Evolutionary conservation across 495 filamentous ascomycete genomes (phyloP).

Genomic region (Xylaria intraflava): DNA sequence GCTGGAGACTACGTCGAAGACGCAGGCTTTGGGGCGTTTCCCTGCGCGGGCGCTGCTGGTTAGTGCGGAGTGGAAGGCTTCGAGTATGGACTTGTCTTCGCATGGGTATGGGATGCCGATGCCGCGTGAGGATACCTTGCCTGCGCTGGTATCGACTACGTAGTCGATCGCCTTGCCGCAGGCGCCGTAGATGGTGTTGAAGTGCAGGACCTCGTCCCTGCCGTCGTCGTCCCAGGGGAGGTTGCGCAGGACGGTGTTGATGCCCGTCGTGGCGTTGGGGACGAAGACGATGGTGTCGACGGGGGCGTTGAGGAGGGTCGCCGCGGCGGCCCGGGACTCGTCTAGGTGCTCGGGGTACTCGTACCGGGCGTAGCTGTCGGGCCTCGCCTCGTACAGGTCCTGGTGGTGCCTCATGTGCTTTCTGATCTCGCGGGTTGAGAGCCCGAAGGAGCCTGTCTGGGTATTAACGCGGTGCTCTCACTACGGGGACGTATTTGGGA

Average conservation of each 20-base stretch:
- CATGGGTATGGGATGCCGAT: constrained; percentile 48
- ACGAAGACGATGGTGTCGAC: constrained; percentile 65
- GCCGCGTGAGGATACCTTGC: constrained; percentile 28
- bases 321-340: constrained; percentile 56
- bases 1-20: constrained; percentile 71
- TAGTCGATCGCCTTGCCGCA: constrained; percentile 66
- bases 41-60: constrained; percentile 32
- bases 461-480: not conserved
- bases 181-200: constrained; percentile 70
- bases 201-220: constrained; percentile 59
- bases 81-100: constrained; percentile 49
- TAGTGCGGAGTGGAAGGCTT: constrained; percentile 42
- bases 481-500: not conserved
- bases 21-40: constrained; percentile 44
- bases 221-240: constrained; percentile 45
- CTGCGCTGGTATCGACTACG: constrained; percentile 50
- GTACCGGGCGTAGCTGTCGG: constrained; percentile 69
- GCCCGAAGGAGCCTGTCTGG: constrained; percentile 68
- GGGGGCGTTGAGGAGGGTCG: constrained; percentile 55
- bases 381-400: constrained; percentile 52
- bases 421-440: constrained; percentile 57
- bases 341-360: constrained; percentile 53
- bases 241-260: constrained; percentile 66
- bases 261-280: constrained; percentile 67
- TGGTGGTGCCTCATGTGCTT: constrained; percentile 52